Evolutionary conservation across 1,284 basidiomycete genomes (phyloP), one percentile per base, ranked within the genome.

Genomic region (Heterobasidion parviporum): DNA sequence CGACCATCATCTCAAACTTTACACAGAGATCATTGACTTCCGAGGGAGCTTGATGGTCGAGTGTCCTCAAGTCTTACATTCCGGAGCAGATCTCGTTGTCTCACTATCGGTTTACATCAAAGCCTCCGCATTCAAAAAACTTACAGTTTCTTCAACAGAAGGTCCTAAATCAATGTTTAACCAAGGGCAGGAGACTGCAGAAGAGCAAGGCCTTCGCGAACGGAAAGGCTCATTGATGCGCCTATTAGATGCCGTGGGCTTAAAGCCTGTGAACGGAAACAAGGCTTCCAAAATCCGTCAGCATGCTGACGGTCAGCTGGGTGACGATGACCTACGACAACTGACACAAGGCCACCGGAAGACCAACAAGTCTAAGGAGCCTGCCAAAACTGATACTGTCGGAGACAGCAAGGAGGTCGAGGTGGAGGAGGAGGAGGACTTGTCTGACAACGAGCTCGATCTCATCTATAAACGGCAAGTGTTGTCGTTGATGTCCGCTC

Each of bases 401-500:
- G 84, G 81, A 1, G 82, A 86, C 62, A 80, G 81, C 32, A 81
- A 87, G 68, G 78, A 85, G 63, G 74, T 85, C 15, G 85, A 87
- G 65, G 81, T 86, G 1, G 88, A 89, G 53, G 74, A 65, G 2
- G 85, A 90, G 56, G 91, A 92, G 65, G 85, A 91, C 55, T 72
- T 95, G 53, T 82, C 83, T 8, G 85, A 87, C 50, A 84, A 85
- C 63, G 87, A 94, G 62, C 70, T 95, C 44, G 82, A 90, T 60
- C 70, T 82, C 54, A 94, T 95, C 50, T 95, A 94, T 65, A 81
- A 82, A 65, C 88, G 82, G 91, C 92, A n/a, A 32, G 35, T 49
- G 6, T 38, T 41, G 0, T 45, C 43, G 49, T 5, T 53, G n/a
- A 47, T 50, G n/a, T 48, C 35, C 34, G 20, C 48, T 26, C 15